Percentiles rank a stretch among this genome's conserved stretches.
Evolutionary conservation across 257 asterid genomes (phyloP).

Genomic region (Marsdenia floribunda): DNA sequence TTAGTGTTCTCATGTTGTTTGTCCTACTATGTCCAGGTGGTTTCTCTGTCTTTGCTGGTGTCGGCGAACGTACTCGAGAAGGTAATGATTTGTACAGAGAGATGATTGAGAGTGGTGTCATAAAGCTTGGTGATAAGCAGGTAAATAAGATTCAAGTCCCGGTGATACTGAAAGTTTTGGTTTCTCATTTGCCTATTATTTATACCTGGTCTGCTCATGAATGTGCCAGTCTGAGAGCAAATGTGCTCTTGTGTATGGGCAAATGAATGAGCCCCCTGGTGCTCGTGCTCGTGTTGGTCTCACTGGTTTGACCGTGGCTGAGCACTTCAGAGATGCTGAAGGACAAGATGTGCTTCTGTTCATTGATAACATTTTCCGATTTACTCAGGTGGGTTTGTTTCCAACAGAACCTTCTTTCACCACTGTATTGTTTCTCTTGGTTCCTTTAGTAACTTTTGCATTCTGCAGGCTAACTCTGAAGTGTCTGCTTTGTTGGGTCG

Average conservation of each 20-base stretch:
- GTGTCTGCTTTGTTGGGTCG: slow-evolving; percentile 99
- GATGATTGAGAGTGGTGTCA: slow-evolving; percentile 99
- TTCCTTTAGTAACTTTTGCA: not conserved
- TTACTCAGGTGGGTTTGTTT: slow-evolving; percentile 63
- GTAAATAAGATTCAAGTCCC: slow-evolving; percentile 24
- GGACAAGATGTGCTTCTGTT: slow-evolving; percentile 99
- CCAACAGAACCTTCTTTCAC: not conserved
- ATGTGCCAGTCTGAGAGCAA: slow-evolving; percentile 74
- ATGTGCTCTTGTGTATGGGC: slow-evolving; percentile 96
- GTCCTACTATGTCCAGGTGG: slow-evolving; percentile 57
- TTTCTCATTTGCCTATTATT: not conserved
- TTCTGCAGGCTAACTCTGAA: slow-evolving; percentile 85
- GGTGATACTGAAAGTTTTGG: not conserved
- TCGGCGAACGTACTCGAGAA: slow-evolving; percentile 97
- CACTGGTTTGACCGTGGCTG: slow-evolving; percentile 97
- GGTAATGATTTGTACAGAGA: slow-evolving; percentile 98
- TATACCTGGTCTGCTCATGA: not conserved
- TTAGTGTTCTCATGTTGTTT: slow-evolving; percentile 11
- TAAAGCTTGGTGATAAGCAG: slow-evolving; percentile 97
- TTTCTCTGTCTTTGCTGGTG: slow-evolving; percentile 99
- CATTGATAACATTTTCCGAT: slow-evolving; percentile 94
- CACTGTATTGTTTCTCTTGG: not conserved
- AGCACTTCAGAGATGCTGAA: slow-evolving; percentile 98
- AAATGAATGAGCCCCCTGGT: slow-evolving; percentile 99
- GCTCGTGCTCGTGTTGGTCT: slow-evolving; percentile 99